Base-by-base conservation (phyloP, 75 land plant species). In the Selaginella moellendorffii region DNA sequence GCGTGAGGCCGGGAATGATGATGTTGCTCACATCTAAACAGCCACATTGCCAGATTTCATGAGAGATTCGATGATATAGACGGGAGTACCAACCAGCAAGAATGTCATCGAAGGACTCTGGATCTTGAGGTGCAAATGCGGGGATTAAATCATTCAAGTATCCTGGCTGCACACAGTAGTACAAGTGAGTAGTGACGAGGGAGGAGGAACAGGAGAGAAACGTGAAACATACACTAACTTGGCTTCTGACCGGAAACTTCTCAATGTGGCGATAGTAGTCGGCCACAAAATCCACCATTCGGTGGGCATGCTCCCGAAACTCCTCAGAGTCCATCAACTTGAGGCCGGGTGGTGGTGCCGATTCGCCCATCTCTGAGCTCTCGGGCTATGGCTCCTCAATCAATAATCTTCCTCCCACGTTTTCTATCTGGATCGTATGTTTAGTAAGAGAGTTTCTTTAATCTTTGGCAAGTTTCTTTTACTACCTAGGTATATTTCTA, bases 1-100 rank as follows among this genome's bases (percentile, higher is more conserved):
- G 96, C 1, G 96, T 89, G 20, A 86, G 76, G 0, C 96, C 90
- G 0, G 87, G 90, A 51, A 89, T 27, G 29, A 89, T 86, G 74
- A 86, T 86, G 26, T 61, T 53, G 42, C 64, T 66, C 58, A 89
- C 66, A 77, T 85, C 85, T 85, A 81, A 54, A 71, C 25, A 17
- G 10, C n/a, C n/a, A n/a, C n/a, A n/a, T n/a, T n/a, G n/a, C n/a
- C n/a, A n/a, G n/a, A n/a, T n/a, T n/a, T n/a, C n/a, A n/a, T n/a
- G n/a, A 26, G 10, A 20, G 62, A n/a, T n/a, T n/a, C n/a, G n/a
- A n/a, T n/a, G n/a, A n/a, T n/a, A n/a, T n/a, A n/a, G n/a, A n/a
- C n/a, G n/a, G n/a, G n/a, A n/a, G n/a, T n/a, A n/a, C n/a, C 63
- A 61, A 84, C 87, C 92, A 74, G 75, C 66, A 62, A 84, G 68